Evolutionary conservation across 257 asterid genomes (phyloP), one percentile per base, ranked within the genome.

Genomic region (Avicennia marina): DNA sequence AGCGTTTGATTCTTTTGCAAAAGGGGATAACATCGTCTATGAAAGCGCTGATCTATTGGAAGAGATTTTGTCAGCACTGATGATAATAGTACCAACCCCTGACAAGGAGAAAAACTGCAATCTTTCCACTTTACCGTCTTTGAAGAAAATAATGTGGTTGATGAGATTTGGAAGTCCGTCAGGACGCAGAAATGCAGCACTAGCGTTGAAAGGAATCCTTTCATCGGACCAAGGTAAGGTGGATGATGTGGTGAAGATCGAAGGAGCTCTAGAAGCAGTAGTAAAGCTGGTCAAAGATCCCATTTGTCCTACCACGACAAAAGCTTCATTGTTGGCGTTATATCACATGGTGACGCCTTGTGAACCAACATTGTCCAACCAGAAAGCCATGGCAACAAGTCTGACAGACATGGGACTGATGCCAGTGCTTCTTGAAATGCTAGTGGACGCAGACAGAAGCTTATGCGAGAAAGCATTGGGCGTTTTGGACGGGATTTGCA

Each of bases 391-490:
- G n/a, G 48, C 53, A 4, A 11, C 52, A 48, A 64, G 52, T 13
- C 40, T 77, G 5, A 43, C 58, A 1, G 68, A 75, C 2, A 63
- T 57, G 74, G 85, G 88, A 25, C 8, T 83, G 13, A 64, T 77
- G 3, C 55, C 51, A 21, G 22, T 47, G 16, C 62, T 79, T 2
- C 11, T 77, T 0, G 85, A 83, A 10, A 53, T 68, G 29, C 70
- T 75, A 2, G 83, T 80, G 33, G 83, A 69, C 12, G 68, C 76
- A 1, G 85, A 83, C 1, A 67, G 58, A 56, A 71, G 91, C 71
- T 18, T 55, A 31, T 65, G 79, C 9, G 91, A 83, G 69, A 80
- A 72, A 53, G 85, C 78, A 17, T 62, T 83, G 21, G 87, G 79
- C 4, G 73, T 80, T 53, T 34, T 83, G 63, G 71, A 80, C 12